Conservation (phyloP, 495 filamentous ascomycete species). For the Emericellopsis terricola region DNA sequence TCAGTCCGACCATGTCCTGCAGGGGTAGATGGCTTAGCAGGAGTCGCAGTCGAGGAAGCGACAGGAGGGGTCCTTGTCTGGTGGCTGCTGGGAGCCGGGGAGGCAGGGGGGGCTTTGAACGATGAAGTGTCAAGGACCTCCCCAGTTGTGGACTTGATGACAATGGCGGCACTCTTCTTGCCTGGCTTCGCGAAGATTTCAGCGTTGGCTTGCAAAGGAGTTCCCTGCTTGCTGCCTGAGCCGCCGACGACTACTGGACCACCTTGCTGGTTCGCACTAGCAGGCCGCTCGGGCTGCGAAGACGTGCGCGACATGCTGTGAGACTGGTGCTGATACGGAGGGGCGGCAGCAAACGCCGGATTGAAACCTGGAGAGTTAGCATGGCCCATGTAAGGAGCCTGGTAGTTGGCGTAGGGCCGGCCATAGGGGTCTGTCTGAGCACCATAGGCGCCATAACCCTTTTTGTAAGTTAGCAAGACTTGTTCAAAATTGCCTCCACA, state of each 20-base stretch:
- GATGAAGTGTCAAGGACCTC: constrained; percentile 30
- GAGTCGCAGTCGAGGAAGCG: constrained; percentile 31
- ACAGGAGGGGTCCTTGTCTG: constrained; percentile 35
- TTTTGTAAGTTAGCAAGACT: constrained; percentile 44
- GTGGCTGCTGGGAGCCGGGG: constrained; percentile 27
- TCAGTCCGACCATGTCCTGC: constrained; percentile 30
- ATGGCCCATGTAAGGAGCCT: constrained; percentile 24
- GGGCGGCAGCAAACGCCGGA: constrained; percentile 29
- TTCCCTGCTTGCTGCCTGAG: constrained; percentile 30
- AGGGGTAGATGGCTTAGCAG: constrained; percentile 24
- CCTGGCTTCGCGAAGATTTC: constrained; percentile 28
- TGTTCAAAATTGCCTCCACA: constrained; percentile 51
- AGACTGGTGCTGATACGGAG: constrained; percentile 36
- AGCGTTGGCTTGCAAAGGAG: constrained; percentile 38
- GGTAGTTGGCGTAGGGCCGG: constrained; percentile 12
- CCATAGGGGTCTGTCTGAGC: constrained; percentile 10
- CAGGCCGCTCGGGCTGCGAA: constrained; percentile 66
- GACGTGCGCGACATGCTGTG: constrained; percentile 59
- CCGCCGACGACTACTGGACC: constrained; percentile 26
- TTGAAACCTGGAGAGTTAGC: constrained; percentile 28
- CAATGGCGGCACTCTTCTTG: constrained; percentile 48
- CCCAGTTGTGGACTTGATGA: constrained; percentile 64
- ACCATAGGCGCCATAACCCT: constrained; percentile 30
- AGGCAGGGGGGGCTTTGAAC: constrained; percentile 18
- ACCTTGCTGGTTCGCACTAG: constrained; percentile 51